Evolutionary conservation across 2,329 filamentous ascomycete species (phyloP), one percentile per base, ranked within the genome.

Genomic region (Xylariaceae sp.): DNA sequence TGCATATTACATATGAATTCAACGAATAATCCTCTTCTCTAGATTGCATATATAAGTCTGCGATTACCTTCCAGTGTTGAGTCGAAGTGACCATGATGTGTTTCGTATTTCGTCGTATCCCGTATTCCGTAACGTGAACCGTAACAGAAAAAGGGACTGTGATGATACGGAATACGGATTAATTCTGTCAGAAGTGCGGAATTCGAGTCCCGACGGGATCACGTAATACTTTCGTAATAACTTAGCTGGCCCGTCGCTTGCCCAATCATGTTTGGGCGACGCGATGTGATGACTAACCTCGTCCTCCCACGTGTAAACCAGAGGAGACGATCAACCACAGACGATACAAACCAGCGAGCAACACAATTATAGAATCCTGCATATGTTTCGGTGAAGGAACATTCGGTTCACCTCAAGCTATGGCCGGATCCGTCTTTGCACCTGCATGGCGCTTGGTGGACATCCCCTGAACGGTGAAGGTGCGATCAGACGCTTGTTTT

Each of bases 1-100:
- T 68, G 69, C 68, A 71, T 70, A 71, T 62, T 64, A 65, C 64
- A 67, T 67, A 69, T 70, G 68, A 70, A 70, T 70, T 68, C 64
- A 63, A 71, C 62, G 64, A 68, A 61, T 53, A 37, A 34, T 56
- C 44, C 39, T 35, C 42, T 47, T 53, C 13, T 34, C 23, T 50
- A 17, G 10, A 52, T 51, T 30, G 23, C 23, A 30, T n/a, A 18
- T 52, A 44, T 49, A 18, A 17, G 15, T 42, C 17, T 34, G 35
- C 51, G 18, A 6, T 51, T 13, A 4, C 30, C 47, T 35, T 51
- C 10, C 17, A 4, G 5, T n/a, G 23, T n/a, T 51, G 11, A 10
- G 11, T 15, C n/a, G 42, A 45, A 30, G 23, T 30, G 23, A 30
- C 23, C 4, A 30, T 42, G 37, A 42, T 42, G 8, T 8, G 37